Evolutionary conservation across 2,329 filamentous ascomycete genomes (phyloP), one percentile per base, ranked within the genome.

Genomic region (Sclerotinia minor): DNA sequence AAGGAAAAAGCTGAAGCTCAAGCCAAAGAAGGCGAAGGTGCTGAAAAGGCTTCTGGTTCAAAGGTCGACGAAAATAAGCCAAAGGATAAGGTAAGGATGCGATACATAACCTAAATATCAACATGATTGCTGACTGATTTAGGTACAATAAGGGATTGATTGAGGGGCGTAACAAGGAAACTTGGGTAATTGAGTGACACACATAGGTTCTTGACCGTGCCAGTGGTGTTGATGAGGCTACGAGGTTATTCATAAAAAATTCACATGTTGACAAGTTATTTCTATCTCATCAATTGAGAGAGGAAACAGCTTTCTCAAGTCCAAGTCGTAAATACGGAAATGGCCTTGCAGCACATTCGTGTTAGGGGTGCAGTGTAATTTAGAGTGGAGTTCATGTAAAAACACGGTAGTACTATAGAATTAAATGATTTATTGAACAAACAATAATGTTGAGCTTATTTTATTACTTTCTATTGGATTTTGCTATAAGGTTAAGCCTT

Each of bases 351-450:
- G 38, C 66, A 66, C 69, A 58, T 67, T 55, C 65, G 53, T 66
- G 69, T 65, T 59, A 66, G 47, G 47, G 24, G 47, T 69, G 54
- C 70, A 69, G 41, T 65, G 69, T 71, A 71, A 72, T 72, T 59
- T 68, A 71, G 68, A 60, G 66, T 69, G 70, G 69, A 71, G 70
- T 74, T 70, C 72, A 71, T 75, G 74, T 71, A 72, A 72, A 71
- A 73, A 74, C 69, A 73, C 61, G 65, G 29, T 35, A 26, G 58
- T 38, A 60, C 41, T 21, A 60, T 66, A 66, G 65, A 67, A 45
- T 63, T 61, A 26, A 63, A 66, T 17, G n/a, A 50, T 61, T 38
- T 29, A 50, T 50, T 50, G 17, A 26, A 47, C 45, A 44, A 35
- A 47, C 26, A 4, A 35, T 24, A 7, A 35, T 35, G 2, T 11